A percentile compares a stretch with the other conserved stretches of the same genome.
Evolutionary conservation across 129 eudicot species (phyloP).

Genomic region (Artemisia tridentata): DNA sequence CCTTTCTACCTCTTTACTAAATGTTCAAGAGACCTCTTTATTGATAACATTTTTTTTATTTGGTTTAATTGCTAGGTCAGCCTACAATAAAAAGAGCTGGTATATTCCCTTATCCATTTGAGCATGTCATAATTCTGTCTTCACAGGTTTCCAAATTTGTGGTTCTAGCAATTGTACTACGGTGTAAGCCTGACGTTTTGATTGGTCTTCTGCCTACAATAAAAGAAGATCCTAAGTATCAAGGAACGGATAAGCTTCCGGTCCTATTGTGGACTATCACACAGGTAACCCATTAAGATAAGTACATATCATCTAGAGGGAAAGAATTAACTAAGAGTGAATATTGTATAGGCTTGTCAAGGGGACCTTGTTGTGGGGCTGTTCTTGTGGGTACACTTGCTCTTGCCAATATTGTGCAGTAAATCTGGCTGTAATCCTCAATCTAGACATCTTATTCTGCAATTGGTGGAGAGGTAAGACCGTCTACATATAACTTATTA

Average conservation of each 20-base stretch:
- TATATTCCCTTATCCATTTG: too few species aligned
- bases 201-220: slow-evolving; percentile 40
- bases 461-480: slow-evolving; percentile 52
- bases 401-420: slow-evolving; percentile 45
- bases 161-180: slow-evolving; percentile 50
- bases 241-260: slow-evolving; percentile 56
- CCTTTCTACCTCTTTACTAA: neutral
- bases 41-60: neutral
- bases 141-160: slow-evolving; percentile 59
- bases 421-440: slow-evolving; percentile 51
- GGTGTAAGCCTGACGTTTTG: slow-evolving; percentile 51
- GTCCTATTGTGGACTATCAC: slow-evolving; percentile 42
- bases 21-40: neutral
- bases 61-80: neutral
- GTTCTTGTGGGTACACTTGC: slow-evolving; percentile 53
- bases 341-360: slow-evolving; percentile 43
- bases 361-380: slow-evolving; percentile 55
- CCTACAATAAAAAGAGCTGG: too few species aligned
- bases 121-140: neutral
- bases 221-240: slow-evolving; percentile 46
- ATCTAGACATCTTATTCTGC: slow-evolving; percentile 56
- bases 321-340: neutral
- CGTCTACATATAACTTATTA: slow-evolving; percentile 2
- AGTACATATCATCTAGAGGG: slow-evolving; percentile 12
- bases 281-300: slow-evolving; percentile 35